phyloP scores from a whole-genome alignment of 2,329 filamentous ascomycete genomes.

The Mycosphaerella sp. region DNA sequence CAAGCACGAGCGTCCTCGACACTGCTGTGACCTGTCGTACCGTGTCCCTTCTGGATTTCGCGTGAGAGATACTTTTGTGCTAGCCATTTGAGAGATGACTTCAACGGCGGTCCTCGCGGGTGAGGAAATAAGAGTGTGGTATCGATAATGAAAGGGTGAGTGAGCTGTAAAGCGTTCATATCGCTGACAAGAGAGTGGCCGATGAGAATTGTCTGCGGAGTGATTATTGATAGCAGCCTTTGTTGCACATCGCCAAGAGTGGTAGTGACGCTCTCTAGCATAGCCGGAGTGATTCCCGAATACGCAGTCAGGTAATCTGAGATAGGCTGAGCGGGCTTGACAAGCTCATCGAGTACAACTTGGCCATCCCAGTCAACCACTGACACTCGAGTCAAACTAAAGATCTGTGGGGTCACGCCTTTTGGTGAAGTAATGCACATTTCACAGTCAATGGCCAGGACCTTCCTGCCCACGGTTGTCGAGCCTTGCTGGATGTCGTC shows the following conservation, averaged over 20 bases:
- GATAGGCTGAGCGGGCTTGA: constrained; percentile 84
- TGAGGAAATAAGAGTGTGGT: constrained; percentile 88
- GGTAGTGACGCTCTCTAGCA: constrained; percentile 77
- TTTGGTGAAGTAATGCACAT: constrained; percentile 77
- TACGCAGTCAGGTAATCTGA: constrained; percentile 78
- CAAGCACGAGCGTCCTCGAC: constrained; percentile 88
- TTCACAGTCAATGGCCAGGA: constrained; percentile 87
- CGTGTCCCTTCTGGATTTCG: constrained; percentile 76
- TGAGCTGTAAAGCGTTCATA: constrained; percentile 73
- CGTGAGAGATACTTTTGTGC: constrained; percentile 76
- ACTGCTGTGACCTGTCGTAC: constrained; percentile 74
- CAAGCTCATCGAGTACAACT: constrained; percentile 78
- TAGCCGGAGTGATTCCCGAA: constrained; percentile 85
- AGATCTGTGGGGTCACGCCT: constrained; percentile 52
- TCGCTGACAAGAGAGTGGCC: constrained; percentile 80
- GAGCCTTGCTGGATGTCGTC: constrained; percentile 70
- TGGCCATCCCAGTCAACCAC: constrained; percentile 79
- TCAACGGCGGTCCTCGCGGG: constrained; percentile 79
- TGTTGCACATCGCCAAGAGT: constrained; percentile 75
- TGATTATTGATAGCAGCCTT: constrained; percentile 63
- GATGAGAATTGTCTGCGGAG: constrained; percentile 65
- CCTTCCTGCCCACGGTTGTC: constrained; percentile 70
- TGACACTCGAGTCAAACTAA: constrained; percentile 83
- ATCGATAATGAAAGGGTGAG: constrained; percentile 90
- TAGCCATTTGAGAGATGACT: constrained; percentile 85